A percentile compares a stretch with the other conserved stretches of the same genome.
Evolutionary conservation across 805 yeast species (phyloP).

Genomic region (Teunomyces stri): DNA sequence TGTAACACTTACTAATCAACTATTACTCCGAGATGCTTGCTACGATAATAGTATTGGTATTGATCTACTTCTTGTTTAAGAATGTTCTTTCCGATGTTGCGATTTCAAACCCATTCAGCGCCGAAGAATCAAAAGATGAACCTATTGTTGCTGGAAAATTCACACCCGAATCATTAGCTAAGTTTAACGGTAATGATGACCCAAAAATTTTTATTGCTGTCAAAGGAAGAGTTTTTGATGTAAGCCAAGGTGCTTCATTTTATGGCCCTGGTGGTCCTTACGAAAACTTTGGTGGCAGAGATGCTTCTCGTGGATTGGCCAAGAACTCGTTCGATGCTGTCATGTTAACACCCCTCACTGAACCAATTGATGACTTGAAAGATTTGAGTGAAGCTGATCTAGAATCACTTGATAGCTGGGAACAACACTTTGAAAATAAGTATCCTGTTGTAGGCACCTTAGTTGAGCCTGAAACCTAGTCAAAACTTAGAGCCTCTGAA

Average conservation of each 20-base stretch:
- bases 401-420: constrained; percentile 81
- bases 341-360: constrained; percentile 63
- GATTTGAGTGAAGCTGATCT: constrained; percentile 61
- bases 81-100: constrained; percentile 25
- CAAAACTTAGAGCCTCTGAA: neutral
- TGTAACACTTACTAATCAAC: neutral
- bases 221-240: constrained; percentile 84
- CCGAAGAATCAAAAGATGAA: constrained; percentile 19
- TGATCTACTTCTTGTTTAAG: constrained; percentile 30
- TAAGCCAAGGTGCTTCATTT: constrained; percentile 71
- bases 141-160: constrained; percentile 50
- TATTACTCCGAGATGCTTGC: constrained; percentile 16
- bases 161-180: constrained; percentile 71
- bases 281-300: constrained; percentile 91
- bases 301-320: constrained; percentile 91
- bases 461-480: constrained; percentile 20
- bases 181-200: constrained; percentile 78
- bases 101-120: constrained; percentile 32
- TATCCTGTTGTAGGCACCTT: constrained; percentile 79
- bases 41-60: constrained; percentile 29
- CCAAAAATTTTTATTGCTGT: constrained; percentile 82
- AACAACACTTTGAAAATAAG: constrained; percentile 73
- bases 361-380: constrained; percentile 71
- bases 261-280: constrained; percentile 98
- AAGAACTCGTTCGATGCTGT: constrained; percentile 76